A percentile compares a stretch with the other conserved stretches of the same genome.
phyloP scores from a whole-genome alignment of 2,329 filamentous ascomycete species.

The Sporothrix pallida region DNA sequence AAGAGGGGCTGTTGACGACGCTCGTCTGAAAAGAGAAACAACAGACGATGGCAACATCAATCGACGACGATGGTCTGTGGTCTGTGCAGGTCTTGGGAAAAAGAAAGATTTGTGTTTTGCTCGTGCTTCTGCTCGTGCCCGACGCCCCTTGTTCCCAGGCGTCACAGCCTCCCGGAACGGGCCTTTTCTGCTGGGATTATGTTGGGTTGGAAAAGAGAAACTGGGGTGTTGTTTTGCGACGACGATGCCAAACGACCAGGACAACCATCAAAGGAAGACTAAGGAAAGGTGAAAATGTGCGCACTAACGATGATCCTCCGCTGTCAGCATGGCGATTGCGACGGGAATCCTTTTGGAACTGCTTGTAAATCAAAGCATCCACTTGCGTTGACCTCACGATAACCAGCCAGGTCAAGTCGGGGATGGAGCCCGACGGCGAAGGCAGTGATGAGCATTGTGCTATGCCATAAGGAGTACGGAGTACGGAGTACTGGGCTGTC shows the following conservation, averaged over 20 bases:
- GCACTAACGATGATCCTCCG: neutral
- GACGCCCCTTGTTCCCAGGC: slow-evolving; percentile 12
- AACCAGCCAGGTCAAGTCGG: neutral
- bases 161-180: slow-evolving; percentile 22
- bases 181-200: neutral
- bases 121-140: neutral
- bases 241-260: neutral
- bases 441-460: no score
- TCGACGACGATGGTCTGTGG: neutral
- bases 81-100: neutral
- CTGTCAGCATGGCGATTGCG: neutral
- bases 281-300: neutral
- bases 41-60: neutral
- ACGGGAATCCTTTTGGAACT: neutral
- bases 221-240: neutral
- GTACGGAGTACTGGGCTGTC: neutral
- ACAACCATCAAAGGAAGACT: neutral
- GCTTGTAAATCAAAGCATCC: neutral
- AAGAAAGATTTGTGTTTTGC: neutral
- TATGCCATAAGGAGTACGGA: neutral
- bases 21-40: neutral
- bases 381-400: neutral
- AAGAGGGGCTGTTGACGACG: neutral
- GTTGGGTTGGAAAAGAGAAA: neutral
- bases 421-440: slow-evolving; percentile 6